phyloP scores from a whole-genome alignment of 108 stramenopile genomes.

The Discostella stelligeroides region DNA sequence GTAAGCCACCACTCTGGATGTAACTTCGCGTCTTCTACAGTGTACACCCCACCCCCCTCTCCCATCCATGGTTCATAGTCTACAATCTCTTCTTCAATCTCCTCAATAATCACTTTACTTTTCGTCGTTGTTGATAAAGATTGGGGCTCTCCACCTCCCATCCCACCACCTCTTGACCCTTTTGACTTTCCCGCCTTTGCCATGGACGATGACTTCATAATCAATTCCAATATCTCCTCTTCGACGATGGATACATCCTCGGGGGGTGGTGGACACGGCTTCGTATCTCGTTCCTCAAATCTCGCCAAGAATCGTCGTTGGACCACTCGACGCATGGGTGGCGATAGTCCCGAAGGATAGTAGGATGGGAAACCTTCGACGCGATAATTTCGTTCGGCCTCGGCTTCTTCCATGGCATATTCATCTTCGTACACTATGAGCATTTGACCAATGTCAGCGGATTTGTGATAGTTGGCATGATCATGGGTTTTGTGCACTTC shows the following conservation, averaged over 20 bases:
- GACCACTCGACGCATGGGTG: conserved; percentile 86
- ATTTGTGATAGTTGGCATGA: conserved; percentile 90
- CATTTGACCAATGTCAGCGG: conserved; percentile 91
- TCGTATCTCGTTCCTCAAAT: conserved; percentile 66
- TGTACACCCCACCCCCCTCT: conserved; percentile 66
- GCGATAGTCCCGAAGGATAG: conserved; percentile 87
- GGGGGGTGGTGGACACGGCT: conserved; percentile 62
- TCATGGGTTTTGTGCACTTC: conserved; percentile 94
- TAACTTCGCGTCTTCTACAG: conserved; percentile 52
- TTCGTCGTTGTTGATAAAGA: conserved; percentile 39
- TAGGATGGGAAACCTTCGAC: conserved; percentile 67
- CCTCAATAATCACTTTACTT: conserved; percentile 74
- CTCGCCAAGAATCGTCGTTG: conserved; percentile 67
- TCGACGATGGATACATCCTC: conserved; percentile 71
- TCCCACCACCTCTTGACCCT: conserved; percentile 16
- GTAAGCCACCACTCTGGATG: conserved; percentile 86
- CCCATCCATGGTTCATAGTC: conserved; percentile 91
- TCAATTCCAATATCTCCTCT: conserved; percentile 63
- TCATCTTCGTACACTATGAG: conserved; percentile 90
- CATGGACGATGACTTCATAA: conserved; percentile 56
- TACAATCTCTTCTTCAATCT: conserved; percentile 81
- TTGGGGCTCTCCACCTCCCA: background rate
- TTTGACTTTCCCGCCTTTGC: conserved; percentile 31
- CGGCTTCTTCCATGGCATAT: conserved; percentile 86
- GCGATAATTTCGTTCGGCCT: conserved; percentile 60